A percentile compares a stretch with the other conserved stretches of the same genome.
Conservation (phyloP, 306 rosid species). For the Malus asiatica region DNA sequence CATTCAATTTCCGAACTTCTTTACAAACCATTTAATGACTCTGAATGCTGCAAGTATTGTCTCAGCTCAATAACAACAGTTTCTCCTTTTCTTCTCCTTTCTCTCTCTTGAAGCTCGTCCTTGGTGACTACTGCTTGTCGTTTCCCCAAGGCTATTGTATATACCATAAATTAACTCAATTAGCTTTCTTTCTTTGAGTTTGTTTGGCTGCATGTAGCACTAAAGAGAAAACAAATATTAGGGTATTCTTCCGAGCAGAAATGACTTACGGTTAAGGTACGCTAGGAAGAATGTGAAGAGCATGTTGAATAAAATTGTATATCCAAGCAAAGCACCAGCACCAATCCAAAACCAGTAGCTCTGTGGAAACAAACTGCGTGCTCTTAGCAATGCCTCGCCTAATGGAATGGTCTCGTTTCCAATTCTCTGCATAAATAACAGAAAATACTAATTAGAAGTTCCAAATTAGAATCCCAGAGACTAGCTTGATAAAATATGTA, state of each 20-base stretch:
- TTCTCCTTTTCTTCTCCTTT: conserved; percentile 78
- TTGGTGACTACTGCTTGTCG: conserved; percentile 89
- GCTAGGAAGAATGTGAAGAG: conserved; percentile 81
- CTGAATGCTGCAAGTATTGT: conserved; percentile 77
- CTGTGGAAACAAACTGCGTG: conserved; percentile 60
- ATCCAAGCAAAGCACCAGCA: conserved; percentile 90
- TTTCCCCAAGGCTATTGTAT: conserved; percentile 65
- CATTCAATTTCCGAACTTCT: background rate
- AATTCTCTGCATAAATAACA: conserved; percentile 35
- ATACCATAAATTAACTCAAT: conserved; percentile 6
- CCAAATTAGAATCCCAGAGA: background rate
- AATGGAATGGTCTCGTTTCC: conserved; percentile 49
- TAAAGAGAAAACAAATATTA: conserved; percentile 14
- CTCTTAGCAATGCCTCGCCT: conserved; percentile 67
- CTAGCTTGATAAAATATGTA: background rate
- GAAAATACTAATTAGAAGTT: conserved; percentile 9
- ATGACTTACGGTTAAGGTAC: conserved; percentile 88
- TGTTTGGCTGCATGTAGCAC: conserved; percentile 10
- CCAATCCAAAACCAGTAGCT: conserved; percentile 99
- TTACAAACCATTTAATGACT: conserved; percentile 65
- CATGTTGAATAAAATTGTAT: conserved; percentile 70
- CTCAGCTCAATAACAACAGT: conserved; percentile 70
- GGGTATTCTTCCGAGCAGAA: conserved; percentile 13
- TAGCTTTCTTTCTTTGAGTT: conserved; percentile 8
- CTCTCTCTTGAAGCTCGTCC: conserved; percentile 81